Base-by-base conservation (phyloP, 352 stramenopile species). In the Pythium phragmitis region DNA sequence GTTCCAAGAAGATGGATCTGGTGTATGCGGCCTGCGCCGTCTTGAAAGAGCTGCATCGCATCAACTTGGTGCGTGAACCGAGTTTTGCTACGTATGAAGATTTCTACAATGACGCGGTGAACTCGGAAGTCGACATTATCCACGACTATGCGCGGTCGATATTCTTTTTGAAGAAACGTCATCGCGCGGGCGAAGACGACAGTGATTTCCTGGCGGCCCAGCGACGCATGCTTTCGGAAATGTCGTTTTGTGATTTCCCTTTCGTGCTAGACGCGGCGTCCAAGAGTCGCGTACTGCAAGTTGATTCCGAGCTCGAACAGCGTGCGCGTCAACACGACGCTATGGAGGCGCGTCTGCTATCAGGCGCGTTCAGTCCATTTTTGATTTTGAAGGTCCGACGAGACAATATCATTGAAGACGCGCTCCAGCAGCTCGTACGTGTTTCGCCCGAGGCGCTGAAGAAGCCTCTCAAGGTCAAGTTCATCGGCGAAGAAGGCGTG, bases 101-200 rank as follows among this genome's bases (percentile, higher is more conserved):
- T 48, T 91, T 93, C 58, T 93, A 93, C 60, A 93, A 93, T 57
- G 85, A 93, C 37, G 85, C 85, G 0, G 80, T 91, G 12, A 93
- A 93, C 63, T 87, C 76, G 7, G 85, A 93, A 67, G 76, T 91
- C n/a, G 84, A 93, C 56, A 76, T 93, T 37, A 75, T 91, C 12
- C 70, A 88, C 51, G 85, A 93, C 67, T 93, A 93, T 55, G 67
- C 75, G 19, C 80, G 79, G 12, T 93, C 82, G 9, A 71, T 89
- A 21, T 88, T 87, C 63, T 88, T 89, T 50, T 68, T 81, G 51
- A 89, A 89, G 60, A 92, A 89, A 49, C 71, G 75, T 4, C 72
- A 73, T 68, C 57, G 47, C 13, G 36, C 42, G 17, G 30, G 57
- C 54, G 58, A 63, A 30, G 54, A 65, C 4, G 55, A 61, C 7